Evolutionary conservation across 768 basidiomycete species (phyloP), one percentile per base, ranked within the genome.

Genomic region (Pisolithus tinctorius): DNA sequence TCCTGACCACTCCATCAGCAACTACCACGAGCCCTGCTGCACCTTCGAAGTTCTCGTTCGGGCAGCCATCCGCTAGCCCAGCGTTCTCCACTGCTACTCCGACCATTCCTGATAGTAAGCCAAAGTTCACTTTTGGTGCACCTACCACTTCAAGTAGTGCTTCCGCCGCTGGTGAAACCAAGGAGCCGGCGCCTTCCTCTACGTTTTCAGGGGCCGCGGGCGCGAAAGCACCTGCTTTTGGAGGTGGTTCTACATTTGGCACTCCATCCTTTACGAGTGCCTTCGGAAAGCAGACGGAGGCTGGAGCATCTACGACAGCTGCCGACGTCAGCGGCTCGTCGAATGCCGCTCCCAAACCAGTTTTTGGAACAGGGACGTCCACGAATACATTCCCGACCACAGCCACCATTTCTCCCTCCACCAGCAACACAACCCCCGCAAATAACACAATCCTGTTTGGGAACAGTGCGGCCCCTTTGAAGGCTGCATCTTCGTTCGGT

Each of bases 111-210:
- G 47, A 55, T 26, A 31, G 50, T 17, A 64, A 67, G 39, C 37
- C 50, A 4, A 54, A 54, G 2, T 57, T 58, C 37, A 58, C 51
- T 29, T 62, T 67, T 11, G 52, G 57, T 30, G 47, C 64, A 48
- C 37, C 61, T 10, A 59, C 63, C 42, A 53, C 65, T 11, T 43
- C 60, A 13, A 67, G 70, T 52, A 55, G 60, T 31, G 46, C 60
- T 9, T 20, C 59, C 23, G 51, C 56, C 26, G 53, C 49, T 51
- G 34, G 53, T 61, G 64, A 56, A 44, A 40, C 53, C 27, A 63
- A 66, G 42, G 52, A 68, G 6, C 48, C 59, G 25, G 36, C 58
- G 6, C 60, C 67, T 4, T 60, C 65, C 6, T 75, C 55, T 69
- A 54, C 55, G 71, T 77, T 55, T 42, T 26, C 41, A 4, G 41